Evolutionary conservation across 1,139 yeast genomes (phyloP), one percentile per base, ranked within the genome.

Genomic region (Magnusiomyces suaveolens): DNA sequence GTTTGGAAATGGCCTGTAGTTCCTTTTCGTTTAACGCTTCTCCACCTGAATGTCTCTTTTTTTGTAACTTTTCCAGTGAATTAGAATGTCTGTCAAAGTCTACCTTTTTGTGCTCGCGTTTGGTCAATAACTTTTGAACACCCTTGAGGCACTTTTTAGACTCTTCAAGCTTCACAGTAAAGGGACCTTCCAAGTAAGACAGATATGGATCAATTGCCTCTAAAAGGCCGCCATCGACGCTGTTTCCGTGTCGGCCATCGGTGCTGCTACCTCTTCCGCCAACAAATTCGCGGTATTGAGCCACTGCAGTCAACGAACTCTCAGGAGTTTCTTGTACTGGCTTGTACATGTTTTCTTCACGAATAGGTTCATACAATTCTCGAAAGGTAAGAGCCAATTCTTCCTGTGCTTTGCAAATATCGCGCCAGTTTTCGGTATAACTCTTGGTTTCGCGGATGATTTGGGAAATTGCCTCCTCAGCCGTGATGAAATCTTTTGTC

Each of bases 81-180:
- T 72, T 69, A 46, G 72, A 69, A 52, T 67, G 63, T 39, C 75
- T 72, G 56, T 75, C 78, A 59, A 70, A 75, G 56, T 76, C 76
- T 39, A 67, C 59, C 63, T 78, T 75, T 65, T 75, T 73, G 60
- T 73, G 74, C 54, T 72, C 74, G 21, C 84, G 69, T 62, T 77
- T 76, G 54, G 72, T 74, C 54, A 80, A 71, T 8, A 78, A 69
- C 60, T 75, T 75, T 56, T 76, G 67, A 1, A 75, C 67, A 2
- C 69, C 71, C 20, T 72, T 72, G 54, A 79, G 65, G 56, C 74
- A 70, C 32, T 68, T 69, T 54, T 64, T 66, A 72, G 76, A 75
- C 46, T 70, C 72, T 26, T 68, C 66, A 43, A 67, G 54, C 73
- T 66, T 2, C 51, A 57, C 4, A 60, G 57, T 24, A 66, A 56